Evolutionary conservation across 1,284 basidiomycete species (phyloP).

Genomic region (Puccinia hordei): DNA sequence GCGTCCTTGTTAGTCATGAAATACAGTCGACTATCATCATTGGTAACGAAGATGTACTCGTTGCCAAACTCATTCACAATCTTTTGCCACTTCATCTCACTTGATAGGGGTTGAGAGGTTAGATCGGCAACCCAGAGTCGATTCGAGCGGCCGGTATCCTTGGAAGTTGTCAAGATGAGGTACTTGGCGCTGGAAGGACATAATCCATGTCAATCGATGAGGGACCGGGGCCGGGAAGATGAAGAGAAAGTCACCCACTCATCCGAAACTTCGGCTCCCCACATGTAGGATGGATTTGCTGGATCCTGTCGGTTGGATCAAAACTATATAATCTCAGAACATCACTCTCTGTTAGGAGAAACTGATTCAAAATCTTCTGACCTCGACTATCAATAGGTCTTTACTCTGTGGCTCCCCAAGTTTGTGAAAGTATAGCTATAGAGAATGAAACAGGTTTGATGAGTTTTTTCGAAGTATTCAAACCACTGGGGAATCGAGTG

Average conservation of each 20-base stretch:
- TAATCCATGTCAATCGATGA: not conserved
- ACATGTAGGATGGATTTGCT: slow-evolving; percentile 70
- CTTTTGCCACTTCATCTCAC: slow-evolving; percentile 71
- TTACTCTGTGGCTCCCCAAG: slow-evolving; percentile 49
- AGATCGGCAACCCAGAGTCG: slow-evolving; percentile 74
- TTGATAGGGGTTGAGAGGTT: slow-evolving; percentile 65
- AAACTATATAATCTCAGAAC: not conserved
- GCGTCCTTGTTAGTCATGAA: slow-evolving; percentile 52
- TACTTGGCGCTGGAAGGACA: slow-evolving; percentile 61
- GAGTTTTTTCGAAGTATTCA: not conserved
- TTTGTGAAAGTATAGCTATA: slow-evolving; percentile 46
- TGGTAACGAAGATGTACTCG: slow-evolving; percentile 62
- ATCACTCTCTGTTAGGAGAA: not conserved
- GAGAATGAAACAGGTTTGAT: not conserved
- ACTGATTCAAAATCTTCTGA: not conserved
- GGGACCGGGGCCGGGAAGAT: not conserved
- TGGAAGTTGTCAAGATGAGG: slow-evolving; percentile 65
- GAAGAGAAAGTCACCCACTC: slow-evolving; percentile 63
- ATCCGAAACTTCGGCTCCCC: slow-evolving; percentile 64
- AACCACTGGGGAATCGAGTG: not conserved
- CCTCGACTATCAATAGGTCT: slow-evolving; percentile 38
- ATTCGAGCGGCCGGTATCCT: slow-evolving; percentile 71
- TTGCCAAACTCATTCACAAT: slow-evolving; percentile 69
- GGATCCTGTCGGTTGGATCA: slow-evolving; percentile 31
- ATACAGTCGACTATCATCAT: slow-evolving; percentile 53